Evolutionary conservation across 1,139 yeast species (phyloP), one percentile per base, ranked within the genome.

Genomic region (Magnusiomyces ingens): DNA sequence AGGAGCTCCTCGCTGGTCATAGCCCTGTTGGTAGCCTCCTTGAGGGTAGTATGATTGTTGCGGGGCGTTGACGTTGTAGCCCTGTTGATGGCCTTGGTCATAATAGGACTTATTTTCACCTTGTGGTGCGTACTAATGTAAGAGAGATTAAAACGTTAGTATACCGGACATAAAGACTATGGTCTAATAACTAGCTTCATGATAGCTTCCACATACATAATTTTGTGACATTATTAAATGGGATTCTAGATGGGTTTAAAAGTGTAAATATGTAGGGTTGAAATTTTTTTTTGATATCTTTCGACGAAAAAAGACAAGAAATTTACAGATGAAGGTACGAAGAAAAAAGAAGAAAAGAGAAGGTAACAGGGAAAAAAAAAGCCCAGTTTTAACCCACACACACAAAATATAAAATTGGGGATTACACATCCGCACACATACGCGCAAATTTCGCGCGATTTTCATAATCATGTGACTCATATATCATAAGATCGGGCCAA

Each of bases 21-120:
- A 22, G 5, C 44, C 48, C 32, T 42, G 45, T 22, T 19, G 22
- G 41, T 54, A 51, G 49, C 48, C 55, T 15, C 51, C 57, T 43
- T 52, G 57, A 12, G 55, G 55, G 22, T 45, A 52, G 42, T 55
- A 55, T 17, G 51, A 52, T 18, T 51, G 59, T 49, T 57, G 60
- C 4, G 49, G 52, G 8, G 52, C 45, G 35, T 17, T 18, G 13
- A 49, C 45, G 21, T 17, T 18, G 44, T 49, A 36, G 37, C 50
- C n/a, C 13, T 47, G 48, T 37, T 46, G 47, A 29, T 49, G 19
- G 22, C 42, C 45, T 17, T 49, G 19, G 22, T 41, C 45, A 48
- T 51, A 51, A 50, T 51, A 51, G 22, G 51, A 42, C 40, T 51
- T 46, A 45, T 47, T 51, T 21, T 49, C 53, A n/a, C 47, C 47